Base-by-base conservation (phyloP, 257 asterid species). In the Penstemon barbatus region DNA sequence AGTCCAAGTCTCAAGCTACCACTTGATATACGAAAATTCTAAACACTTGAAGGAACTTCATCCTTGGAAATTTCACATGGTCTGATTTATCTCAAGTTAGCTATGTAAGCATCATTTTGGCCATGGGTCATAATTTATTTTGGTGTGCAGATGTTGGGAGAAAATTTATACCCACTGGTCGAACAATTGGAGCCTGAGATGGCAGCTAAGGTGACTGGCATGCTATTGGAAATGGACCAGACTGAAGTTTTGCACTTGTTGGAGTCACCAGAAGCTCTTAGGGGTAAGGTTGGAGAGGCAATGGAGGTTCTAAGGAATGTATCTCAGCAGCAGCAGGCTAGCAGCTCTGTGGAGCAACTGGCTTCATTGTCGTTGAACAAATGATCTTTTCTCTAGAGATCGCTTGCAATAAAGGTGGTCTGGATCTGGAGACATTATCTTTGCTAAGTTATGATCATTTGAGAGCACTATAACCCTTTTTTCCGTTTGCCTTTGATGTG, bases 211-310 rank as follows among this genome's bases (percentile, higher is more conserved):
- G 87, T 87, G n/a, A 90, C 95, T 3, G 86, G 85, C 45, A 87
- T 85, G 93, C 86, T 87, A 39, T 62, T 90, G 74, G 93, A 86
- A 65, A 87, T 87, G 93, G 97, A 86, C 42, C 88, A 84, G 71
- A 81, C 87, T 0, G 91, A 86, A 70, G 91, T 90, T 2, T 48
- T 86, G 13, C 91, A 84, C 71, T 69, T 90, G 86, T 81, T 90
- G 0, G 93, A 86, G 62, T 90, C 97, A 5, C 95, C 97, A 0
- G 82, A 84, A 56, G 86, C 93, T 51, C 83, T 86, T 38, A 77
- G 71, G 68, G 80, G 88, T 33, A 85, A 84, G 75, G 93, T 90
- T 37, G 82, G 70, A 2, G 95, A 87, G 74, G 97, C 88, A 0
- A 83, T 81, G 85, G 87, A 80, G 0, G 86, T 87, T 61, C 77